Evolutionary conservation across 257 asterid species (phyloP), one percentile per base, ranked within the genome.

Genomic region (Jacaranda mimosifolia): DNA sequence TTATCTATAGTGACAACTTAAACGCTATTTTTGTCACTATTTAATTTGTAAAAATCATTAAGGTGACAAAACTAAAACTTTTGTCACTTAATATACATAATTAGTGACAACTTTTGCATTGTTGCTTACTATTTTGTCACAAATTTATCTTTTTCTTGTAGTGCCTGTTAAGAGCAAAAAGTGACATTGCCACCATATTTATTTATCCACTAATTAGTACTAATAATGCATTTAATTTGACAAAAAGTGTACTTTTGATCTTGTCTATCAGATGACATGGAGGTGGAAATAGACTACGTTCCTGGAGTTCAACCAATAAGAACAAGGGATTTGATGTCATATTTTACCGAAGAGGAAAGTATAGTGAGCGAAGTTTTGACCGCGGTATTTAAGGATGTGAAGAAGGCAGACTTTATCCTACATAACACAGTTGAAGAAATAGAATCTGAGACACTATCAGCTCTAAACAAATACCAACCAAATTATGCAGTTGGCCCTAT

Each of bases 401-500:
- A 77, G 53, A 77, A 71, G 0, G 89, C 93, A 0, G 91, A 90
- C 57, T 76, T 90, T 7, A 78, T 88, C 45, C 69, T 88, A 1
- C 89, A 84, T 62, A 90, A 90, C 85, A 84, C 93, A 0, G 79
- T 91, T 6, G 80, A 87, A 13, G 91, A 91, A 68, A 74, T 91
- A 6, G 96, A 88, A 71, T 48, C 72, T 0, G 68, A 86, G 5
- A 80, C 87, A 0, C 43, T 88, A 4, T 81, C 89, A 6, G 53
- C 73, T 43, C 80, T 83, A 64, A 17, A 73, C 84, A 59, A 74
- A 59, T 60, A 64, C 68, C 79, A 72, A 0, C 82, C 82, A 0
- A 76, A 76, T 10, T 90, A 85, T 63, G 86, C 89, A 7, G 70
- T 90, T 40, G 96, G 93, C 26, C 80, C 80, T 10, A 3, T 80